These are phyloP conservation scores for Tillandsia leiboldiana DNA, from an alignment of 176 grass and related monocot genomes.

Conservation along the genomic window DNA sequence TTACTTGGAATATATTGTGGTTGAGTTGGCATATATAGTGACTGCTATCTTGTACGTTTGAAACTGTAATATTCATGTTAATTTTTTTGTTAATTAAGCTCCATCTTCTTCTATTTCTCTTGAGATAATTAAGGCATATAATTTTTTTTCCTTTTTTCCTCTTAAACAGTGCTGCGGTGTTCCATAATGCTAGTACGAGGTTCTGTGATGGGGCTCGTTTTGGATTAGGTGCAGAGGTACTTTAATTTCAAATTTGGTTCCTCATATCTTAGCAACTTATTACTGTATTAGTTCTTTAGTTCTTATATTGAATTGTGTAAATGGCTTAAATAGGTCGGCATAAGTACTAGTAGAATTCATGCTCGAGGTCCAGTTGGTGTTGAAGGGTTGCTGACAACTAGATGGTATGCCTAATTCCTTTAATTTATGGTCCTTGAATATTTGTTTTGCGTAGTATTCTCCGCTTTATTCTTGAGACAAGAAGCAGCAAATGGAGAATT, in stretches of 20 bases:
- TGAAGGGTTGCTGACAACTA: conserved; percentile 77
- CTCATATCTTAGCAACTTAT: neutral
- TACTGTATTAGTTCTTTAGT: conserved; percentile 1
- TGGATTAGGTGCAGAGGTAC: conserved; percentile 96
- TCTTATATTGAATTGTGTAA: conserved; percentile 14
- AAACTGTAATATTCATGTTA: no score
- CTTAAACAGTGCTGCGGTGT: conserved; percentile 69
- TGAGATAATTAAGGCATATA: conserved; percentile 7
- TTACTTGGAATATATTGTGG: no score
- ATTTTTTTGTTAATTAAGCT: neutral
- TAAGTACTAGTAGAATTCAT: conserved; percentile 98
- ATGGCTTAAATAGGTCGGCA: conserved; percentile 71
- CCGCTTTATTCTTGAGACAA: neutral
- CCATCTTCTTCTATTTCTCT: conserved; percentile 13
- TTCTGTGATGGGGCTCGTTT: conserved; percentile 97
- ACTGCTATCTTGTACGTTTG: no score
- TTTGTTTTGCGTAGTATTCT: neutral
- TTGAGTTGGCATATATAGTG: no score
- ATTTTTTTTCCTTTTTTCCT: conserved; percentile 17
- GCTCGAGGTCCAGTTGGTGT: conserved; percentile 96
- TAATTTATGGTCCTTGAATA: neutral
- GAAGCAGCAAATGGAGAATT: neutral
- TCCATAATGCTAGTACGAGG: conserved; percentile 84
- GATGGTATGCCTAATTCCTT: conserved; percentile 52
- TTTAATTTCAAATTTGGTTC: conserved; percentile 1